phyloP scores from a whole-genome alignment of 2,329 filamentous ascomycete species.

The Cladobotryum protrusum region DNA sequence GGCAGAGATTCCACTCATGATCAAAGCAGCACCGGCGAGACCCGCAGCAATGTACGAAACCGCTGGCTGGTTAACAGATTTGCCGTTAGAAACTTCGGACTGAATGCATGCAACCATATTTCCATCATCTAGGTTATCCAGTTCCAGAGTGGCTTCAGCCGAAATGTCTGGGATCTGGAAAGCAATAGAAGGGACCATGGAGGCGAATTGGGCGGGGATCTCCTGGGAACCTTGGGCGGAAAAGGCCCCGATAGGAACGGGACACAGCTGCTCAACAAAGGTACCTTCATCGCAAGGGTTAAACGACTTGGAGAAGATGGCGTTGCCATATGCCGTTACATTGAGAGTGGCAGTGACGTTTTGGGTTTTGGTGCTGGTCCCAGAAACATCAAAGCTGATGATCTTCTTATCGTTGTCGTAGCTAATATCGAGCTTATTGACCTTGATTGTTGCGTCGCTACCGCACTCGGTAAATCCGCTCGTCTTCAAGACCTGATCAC shows the following conservation, averaged over 20 bases:
- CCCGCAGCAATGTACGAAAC: slow-evolving; percentile 81
- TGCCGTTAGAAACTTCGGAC: slow-evolving; percentile 79
- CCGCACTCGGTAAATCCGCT: slow-evolving; percentile 71
- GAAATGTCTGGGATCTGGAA: slow-evolving; percentile 89
- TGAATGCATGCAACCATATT: slow-evolving; percentile 73
- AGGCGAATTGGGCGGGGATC: slow-evolving; percentile 65
- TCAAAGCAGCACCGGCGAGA: slow-evolving; percentile 75
- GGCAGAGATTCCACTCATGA: slow-evolving; percentile 66
- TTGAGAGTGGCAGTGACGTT: slow-evolving; percentile 73
- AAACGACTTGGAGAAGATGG: slow-evolving; percentile 74
- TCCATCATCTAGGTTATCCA: slow-evolving; percentile 55
- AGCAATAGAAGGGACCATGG: slow-evolving; percentile 77
- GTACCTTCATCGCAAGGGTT: slow-evolving; percentile 70
- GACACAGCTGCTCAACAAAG: slow-evolving; percentile 70
- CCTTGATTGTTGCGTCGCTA: slow-evolving; percentile 49
- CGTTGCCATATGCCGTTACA: slow-evolving; percentile 76
- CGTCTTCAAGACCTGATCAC: slow-evolving; percentile 69
- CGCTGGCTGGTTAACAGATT: slow-evolving; percentile 66
- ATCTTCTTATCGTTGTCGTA: slow-evolving; percentile 71
- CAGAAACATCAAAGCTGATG: slow-evolving; percentile 76
- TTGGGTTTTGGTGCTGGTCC: slow-evolving; percentile 64
- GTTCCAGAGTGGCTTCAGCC: slow-evolving; percentile 71
- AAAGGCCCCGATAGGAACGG: slow-evolving; percentile 72
- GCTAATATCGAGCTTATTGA: slow-evolving; percentile 67
- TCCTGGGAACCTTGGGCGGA: slow-evolving; percentile 63